Conservation (phyloP, 2,329 filamentous ascomycete species). For the Diaporthe destruens region DNA sequence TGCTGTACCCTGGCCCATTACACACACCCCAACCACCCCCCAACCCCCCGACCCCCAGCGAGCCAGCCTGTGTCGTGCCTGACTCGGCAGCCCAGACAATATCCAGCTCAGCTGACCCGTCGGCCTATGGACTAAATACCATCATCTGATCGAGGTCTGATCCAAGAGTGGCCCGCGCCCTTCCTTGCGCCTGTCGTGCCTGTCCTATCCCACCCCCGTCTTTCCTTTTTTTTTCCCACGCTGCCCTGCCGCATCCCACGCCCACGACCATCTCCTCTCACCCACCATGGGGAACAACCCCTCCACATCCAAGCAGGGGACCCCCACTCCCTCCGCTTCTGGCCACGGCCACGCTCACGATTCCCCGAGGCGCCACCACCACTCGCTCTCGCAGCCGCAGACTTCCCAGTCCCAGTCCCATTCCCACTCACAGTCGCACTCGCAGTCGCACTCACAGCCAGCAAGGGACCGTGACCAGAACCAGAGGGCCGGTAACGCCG, state of each 20-base stretch:
- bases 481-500: constrained; percentile 56
- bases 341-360: constrained; percentile 28
- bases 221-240: constrained; percentile 20
- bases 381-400: not conserved
- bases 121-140: constrained; percentile 35
- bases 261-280: constrained; percentile 33
- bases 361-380: constrained; percentile 40
- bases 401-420: no score
- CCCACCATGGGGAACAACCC: constrained; percentile 39
- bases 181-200: constrained; percentile 27
- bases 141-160: constrained; percentile 38
- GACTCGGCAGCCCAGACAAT: constrained; percentile 28
- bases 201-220: constrained; percentile 30
- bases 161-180: constrained; percentile 37
- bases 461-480: constrained; percentile 34
- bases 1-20: not conserved
- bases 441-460: constrained; percentile 45
- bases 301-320: constrained; percentile 45
- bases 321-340: constrained; percentile 46
- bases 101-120: constrained; percentile 35
- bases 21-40: not conserved
- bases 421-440: constrained; percentile 37
- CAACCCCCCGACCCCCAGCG: not conserved
- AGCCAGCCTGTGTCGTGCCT: constrained; percentile 20
- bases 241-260: constrained; percentile 37